These are phyloP conservation scores for Mycena crocata DNA, from an alignment of 768 basidiomycete genomes.

Conservation along the genomic window DNA sequence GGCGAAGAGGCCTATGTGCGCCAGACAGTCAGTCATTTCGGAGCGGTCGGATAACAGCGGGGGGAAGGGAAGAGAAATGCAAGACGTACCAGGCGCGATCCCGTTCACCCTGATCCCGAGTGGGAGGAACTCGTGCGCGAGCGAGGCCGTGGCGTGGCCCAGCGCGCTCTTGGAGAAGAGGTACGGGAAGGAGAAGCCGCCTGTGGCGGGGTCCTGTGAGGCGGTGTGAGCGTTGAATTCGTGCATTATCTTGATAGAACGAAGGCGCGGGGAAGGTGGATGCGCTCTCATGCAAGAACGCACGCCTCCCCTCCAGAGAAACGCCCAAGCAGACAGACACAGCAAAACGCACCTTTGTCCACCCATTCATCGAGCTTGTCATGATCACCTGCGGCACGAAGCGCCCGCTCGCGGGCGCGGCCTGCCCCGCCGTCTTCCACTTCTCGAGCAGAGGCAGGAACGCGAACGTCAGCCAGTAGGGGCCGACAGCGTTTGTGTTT, in stretches of 20 bases:
- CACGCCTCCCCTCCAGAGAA: too few species aligned
- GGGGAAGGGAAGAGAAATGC: background rate
- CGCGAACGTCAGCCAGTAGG: conserved; percentile 69
- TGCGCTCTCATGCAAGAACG: too few species aligned
- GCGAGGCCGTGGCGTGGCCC: conserved; percentile 57
- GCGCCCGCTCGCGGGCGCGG: conserved; percentile 41
- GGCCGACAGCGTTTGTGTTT: conserved; percentile 55
- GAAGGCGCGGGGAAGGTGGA: too few species aligned
- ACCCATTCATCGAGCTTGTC: conserved; percentile 65
- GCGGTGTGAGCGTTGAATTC: too few species aligned
- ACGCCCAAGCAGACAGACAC: too few species aligned
- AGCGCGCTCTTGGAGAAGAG: conserved; percentile 61
- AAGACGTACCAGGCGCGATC: conserved; percentile 53
- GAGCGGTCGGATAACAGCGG: too few species aligned
- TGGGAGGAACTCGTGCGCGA: conserved; percentile 60
- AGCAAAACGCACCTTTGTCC: conserved; percentile 57
- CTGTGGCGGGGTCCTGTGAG: conserved; percentile 51
- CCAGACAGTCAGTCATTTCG: background rate
- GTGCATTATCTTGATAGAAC: too few species aligned
- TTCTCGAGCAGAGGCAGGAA: conserved; percentile 64
- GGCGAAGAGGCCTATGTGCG: conserved; percentile 45
- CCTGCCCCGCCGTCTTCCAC: conserved; percentile 47
- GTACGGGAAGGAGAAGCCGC: conserved; percentile 57
- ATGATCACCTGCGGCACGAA: conserved; percentile 62
- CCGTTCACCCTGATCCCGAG: conserved; percentile 61